phyloP scores from a whole-genome alignment of 208 protist genomes.

The Acanthamoeba lenticulata region DNA sequence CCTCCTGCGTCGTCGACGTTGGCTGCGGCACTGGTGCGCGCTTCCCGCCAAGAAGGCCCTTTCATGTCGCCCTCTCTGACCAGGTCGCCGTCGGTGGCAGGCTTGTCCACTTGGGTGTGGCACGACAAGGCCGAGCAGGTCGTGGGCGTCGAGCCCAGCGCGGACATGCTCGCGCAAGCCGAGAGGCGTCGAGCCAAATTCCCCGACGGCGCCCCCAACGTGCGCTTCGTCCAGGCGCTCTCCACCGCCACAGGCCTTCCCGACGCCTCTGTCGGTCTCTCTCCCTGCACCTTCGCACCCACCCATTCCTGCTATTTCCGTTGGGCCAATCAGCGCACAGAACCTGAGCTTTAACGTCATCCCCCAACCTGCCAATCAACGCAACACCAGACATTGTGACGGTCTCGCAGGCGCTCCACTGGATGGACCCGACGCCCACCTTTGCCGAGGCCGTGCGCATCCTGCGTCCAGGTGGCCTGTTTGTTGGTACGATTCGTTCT shows the following conservation, averaged over 20 bases:
- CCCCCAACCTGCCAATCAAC: background rate
- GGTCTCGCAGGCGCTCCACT: background rate
- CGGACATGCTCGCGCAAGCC: background rate
- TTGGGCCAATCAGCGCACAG: background rate
- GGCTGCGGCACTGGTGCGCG: background rate
- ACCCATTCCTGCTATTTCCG: no score
- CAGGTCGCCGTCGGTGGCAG: background rate
- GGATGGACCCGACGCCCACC: constrained; percentile 9
- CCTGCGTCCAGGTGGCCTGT: background rate
- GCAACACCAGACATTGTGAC: background rate
- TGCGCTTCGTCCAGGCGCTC: constrained; percentile 2
- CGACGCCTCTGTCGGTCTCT: background rate
- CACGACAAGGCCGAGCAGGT: background rate
- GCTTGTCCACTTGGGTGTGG: background rate
- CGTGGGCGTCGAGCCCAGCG: background rate
- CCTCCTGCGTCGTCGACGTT: background rate
- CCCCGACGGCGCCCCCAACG: background rate
- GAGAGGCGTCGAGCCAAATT: background rate
- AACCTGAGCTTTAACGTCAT: no score
- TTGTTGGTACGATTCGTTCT: background rate
- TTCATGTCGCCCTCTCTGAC: background rate
- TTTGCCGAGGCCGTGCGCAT: constrained; percentile 18
- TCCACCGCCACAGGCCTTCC: background rate
- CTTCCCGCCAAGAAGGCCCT: background rate
- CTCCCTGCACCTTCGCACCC: no score